phyloP scores from a whole-genome alignment of 1,139 yeast species.

The Pichia sp. region DNA sequence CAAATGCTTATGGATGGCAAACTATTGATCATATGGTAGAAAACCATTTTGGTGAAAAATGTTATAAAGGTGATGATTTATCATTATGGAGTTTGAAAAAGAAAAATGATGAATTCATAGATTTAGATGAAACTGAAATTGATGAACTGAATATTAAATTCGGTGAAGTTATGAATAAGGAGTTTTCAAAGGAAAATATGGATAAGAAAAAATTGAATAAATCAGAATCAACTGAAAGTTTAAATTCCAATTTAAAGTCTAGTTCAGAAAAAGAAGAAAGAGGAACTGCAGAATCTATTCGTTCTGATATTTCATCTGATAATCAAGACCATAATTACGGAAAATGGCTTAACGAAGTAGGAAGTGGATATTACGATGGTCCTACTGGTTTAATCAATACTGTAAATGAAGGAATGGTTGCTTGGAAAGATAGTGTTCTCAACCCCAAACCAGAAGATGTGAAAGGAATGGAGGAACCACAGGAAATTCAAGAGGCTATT shows the following conservation, averaged over 20 bases:
- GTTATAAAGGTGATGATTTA: conserved; percentile 23
- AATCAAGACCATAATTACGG: conserved; percentile 11
- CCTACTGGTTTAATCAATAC: conserved; percentile 61
- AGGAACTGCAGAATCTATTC: no score
- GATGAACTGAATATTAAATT: conserved; percentile 10
- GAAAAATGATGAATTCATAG: conserved; percentile 4
- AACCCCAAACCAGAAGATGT: neutral
- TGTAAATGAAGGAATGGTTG: conserved; percentile 24
- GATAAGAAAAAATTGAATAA: neutral
- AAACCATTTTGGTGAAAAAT: conserved; percentile 47
- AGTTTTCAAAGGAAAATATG: conserved; percentile 12
- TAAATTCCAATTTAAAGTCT: no score
- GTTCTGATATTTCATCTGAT: conserved; percentile 1
- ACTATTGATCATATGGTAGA: conserved; percentile 76
- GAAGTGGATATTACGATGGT: conserved; percentile 43
- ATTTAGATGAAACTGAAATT: conserved; percentile 13
- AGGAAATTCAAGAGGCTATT: neutral
- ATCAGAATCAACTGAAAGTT: neutral
- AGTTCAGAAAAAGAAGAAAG: no score
- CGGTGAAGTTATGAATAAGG: conserved; percentile 13
- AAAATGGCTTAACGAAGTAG: conserved; percentile 16
- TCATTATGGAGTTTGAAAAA: conserved; percentile 18
- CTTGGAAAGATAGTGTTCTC: conserved; percentile 17
- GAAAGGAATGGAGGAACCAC: neutral
- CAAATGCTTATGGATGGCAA: conserved; percentile 96